These are phyloP conservation scores for Aspergillus biplanus DNA, from an alignment of 495 filamentous ascomycete genomes.

Conservation along the genomic window DNA sequence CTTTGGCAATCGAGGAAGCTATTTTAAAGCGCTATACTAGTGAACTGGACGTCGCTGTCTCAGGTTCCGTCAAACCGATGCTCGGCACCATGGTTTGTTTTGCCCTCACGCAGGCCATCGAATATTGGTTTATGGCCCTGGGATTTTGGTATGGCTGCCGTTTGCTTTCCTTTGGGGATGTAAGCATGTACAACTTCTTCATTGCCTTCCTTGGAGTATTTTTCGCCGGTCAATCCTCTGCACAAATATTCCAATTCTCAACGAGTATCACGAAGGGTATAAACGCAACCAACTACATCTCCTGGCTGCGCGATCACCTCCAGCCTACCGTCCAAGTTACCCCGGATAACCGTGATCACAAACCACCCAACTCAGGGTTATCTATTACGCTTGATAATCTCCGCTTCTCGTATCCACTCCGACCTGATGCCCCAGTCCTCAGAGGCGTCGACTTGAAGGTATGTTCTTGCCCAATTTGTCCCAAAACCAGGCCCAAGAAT, in stretches of 20 bases:
- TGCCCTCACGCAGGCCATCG: conserved; percentile 38
- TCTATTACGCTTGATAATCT: conserved; percentile 39
- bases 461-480: conserved; percentile 63
- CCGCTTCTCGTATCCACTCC: conserved; percentile 58
- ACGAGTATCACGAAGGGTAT: conserved; percentile 50
- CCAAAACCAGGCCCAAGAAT: conserved; percentile 48
- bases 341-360: not conserved
- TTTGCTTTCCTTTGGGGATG: conserved; percentile 40
- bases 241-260: conserved; percentile 45
- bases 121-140: conserved; percentile 52
- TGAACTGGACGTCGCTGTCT: conserved; percentile 54
- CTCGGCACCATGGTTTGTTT: conserved; percentile 45
- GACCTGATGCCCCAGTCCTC: conserved; percentile 18
- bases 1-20: conserved; percentile 55
- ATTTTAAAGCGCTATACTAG: conserved; percentile 27
- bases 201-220: conserved; percentile 58
- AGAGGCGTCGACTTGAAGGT: conserved; percentile 32
- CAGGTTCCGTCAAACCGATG: conserved; percentile 54
- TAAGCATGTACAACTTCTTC: conserved; percentile 52
- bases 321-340: not conserved
- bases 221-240: conserved; percentile 53
- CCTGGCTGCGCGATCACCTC: not conserved
- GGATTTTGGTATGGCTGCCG: conserved; percentile 55
- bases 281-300: conserved; percentile 48
- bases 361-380: not conserved